phyloP scores from a whole-genome alignment of 2,329 filamentous ascomycete species.

The Curvularia sp. region DNA sequence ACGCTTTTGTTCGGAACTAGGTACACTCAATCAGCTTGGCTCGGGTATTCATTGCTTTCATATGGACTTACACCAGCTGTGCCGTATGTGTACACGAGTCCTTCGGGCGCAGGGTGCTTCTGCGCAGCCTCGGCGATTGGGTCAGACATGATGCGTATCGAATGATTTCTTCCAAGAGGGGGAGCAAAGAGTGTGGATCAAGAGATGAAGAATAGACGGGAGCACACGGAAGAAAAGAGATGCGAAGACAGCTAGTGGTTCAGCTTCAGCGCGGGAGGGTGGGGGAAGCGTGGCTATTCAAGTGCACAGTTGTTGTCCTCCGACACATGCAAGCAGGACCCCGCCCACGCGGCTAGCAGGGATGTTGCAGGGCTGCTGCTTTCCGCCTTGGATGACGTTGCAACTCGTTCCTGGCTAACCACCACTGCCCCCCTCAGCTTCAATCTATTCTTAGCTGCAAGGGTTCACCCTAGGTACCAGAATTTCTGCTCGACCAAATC shows the following conservation, averaged over 20 bases:
- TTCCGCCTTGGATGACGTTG: slow-evolving; percentile 30
- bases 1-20: slow-evolving; percentile 75
- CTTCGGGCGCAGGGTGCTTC: slow-evolving; percentile 50
- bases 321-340: slow-evolving; percentile 13
- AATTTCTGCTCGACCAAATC: neutral
- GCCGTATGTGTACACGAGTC: slow-evolving; percentile 49
- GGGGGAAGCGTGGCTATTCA: slow-evolving; percentile 7
- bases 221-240: slow-evolving; percentile 1
- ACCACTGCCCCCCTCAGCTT: neutral
- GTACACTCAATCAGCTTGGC: slow-evolving; percentile 16
- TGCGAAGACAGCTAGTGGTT: slow-evolving; percentile 5
- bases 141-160: slow-evolving; percentile 36
- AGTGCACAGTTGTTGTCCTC: slow-evolving; percentile 17
- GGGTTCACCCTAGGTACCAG: neutral
- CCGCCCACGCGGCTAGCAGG: slow-evolving; percentile 24
- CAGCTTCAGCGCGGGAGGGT: slow-evolving; percentile 17
- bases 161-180: neutral
- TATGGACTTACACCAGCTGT: slow-evolving; percentile 56
- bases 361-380: slow-evolving; percentile 31
- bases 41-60: neutral
- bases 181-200: neutral
- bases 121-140: slow-evolving; percentile 40
- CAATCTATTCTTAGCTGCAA: slow-evolving; percentile 9
- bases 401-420: slow-evolving; percentile 29
- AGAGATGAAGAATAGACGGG: neutral